Evolutionary conservation across 352 stramenopile genomes (phyloP), one percentile per base, ranked within the genome.

Genomic region (Phytophthora syringae): DNA sequence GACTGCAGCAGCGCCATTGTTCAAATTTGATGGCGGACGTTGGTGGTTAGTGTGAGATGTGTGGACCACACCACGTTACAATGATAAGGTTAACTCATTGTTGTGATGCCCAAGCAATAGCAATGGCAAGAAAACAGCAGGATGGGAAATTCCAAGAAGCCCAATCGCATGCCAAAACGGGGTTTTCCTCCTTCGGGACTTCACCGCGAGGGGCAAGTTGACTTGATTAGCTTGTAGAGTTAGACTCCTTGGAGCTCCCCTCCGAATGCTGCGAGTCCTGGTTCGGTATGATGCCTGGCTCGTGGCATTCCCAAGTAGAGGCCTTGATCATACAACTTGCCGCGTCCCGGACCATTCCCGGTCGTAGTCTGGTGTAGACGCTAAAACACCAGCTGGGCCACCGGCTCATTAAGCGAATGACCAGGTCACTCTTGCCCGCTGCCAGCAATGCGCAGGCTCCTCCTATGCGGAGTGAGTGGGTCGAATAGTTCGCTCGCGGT

Each of bases 331-430:
- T 72, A 51, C 39, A 28, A 11, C 52, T 67, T 67, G 65, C 65
- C 16, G 59, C 54, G 21, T 70, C 65, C 3, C 49, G 53, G 5
- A 69, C 10, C 58, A 68, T 68, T 9, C 52, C 64, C 5, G 58
- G 52, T 43, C 34, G n/a, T 25, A 68, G 52, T 49, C 57, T 43
- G 20, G 59, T 63, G 44, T 69, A 74, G 0, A 74, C 65, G 0
- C 32, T 44, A 21, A 72, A 74, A n/a, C 69, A 74, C 60, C 69
- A 74, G 27, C 45, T 74, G 11, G 69, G 62, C 52, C 69, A 70
- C 34, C 54, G 53, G 36, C 58, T 45, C 54, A 77, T 66, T 2
- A 64, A 44, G 1, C 36, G 51, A 36, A 70, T 70, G 48, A 68
- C 27, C 30, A 74, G 60, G 48, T 77, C 64, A 47, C 69, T 55